These are phyloP conservation scores for Thraustochytrium striatum DNA, from an alignment of 352 stramenopile genomes.

Conservation along the genomic window DNA sequence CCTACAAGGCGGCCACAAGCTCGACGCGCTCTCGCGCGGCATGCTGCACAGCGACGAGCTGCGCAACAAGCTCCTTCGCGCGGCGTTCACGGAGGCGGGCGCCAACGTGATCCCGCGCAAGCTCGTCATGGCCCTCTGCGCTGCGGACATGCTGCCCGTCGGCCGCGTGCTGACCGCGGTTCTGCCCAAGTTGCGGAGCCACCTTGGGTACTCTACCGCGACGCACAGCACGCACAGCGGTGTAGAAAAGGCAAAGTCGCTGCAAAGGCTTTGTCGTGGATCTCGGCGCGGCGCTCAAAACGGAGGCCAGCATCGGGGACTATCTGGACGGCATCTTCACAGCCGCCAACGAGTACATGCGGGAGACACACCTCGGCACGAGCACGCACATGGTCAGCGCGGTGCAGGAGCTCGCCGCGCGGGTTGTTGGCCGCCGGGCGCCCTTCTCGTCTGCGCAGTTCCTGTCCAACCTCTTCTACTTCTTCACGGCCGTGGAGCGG, in stretches of 20 bases:
- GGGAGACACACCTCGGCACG: too few species aligned
- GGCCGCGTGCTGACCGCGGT: neutral
- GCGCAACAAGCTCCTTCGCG: neutral
- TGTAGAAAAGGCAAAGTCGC: neutral
- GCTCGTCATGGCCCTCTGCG: neutral
- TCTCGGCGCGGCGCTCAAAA: neutral
- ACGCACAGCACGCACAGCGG: neutral
- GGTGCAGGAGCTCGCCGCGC: neutral
- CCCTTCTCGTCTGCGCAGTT: conserved; percentile 9
- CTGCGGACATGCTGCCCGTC: neutral
- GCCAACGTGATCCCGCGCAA: conserved; percentile 1
- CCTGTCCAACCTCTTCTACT: neutral
- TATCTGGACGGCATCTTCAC: neutral
- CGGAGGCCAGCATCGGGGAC: neutral
- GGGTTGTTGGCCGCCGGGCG: neutral
- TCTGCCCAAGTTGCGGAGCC: neutral
- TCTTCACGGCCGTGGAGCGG: neutral
- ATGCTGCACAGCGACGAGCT: neutral
- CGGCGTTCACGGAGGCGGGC: neutral
- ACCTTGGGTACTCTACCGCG: neutral
- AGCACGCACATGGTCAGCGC: neutral
- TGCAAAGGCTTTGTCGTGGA: neutral
- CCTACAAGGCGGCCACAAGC: neutral
- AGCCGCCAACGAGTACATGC: too few species aligned
- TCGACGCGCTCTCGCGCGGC: neutral